These are phyloP conservation scores for Clonostachys sp. DNA, from an alignment of 2,329 filamentous ascomycete species.

Conservation along the genomic window DNA sequence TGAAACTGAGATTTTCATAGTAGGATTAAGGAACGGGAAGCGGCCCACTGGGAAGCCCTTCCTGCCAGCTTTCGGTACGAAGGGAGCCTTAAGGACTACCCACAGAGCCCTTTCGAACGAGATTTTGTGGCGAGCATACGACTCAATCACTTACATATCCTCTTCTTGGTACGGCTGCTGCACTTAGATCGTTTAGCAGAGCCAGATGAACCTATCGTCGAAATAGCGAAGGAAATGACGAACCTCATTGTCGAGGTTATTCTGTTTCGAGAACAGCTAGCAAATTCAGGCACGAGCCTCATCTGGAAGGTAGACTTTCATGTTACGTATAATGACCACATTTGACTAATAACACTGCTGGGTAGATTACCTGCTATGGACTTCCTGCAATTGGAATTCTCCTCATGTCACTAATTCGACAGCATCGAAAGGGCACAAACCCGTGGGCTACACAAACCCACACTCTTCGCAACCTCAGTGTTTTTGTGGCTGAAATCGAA, in stretches of 20 bases:
- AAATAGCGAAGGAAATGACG: neutral
- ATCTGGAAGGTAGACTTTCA: neutral
- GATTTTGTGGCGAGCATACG: neutral
- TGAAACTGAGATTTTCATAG: too few species aligned
- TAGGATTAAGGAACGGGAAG: neutral
- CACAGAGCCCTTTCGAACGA: neutral
- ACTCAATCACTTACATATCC: neutral
- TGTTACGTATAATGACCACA: too few species aligned
- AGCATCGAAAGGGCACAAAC: neutral
- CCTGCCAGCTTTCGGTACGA: neutral
- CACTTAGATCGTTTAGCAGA: neutral
- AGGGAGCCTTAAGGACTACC: neutral
- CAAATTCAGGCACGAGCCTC: neutral
- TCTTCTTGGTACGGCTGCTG: neutral
- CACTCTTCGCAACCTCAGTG: constrained; percentile 8
- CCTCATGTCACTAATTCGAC: constrained; percentile 7
- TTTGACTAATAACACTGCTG: too few species aligned
- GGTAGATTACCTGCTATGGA: constrained; percentile 9
- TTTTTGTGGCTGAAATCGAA: constrained; percentile 10
- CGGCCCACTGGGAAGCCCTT: neutral
- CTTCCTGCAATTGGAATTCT: constrained; percentile 9
- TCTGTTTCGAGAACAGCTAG: neutral
- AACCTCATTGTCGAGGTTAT: neutral
- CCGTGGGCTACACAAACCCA: constrained; percentile 2
- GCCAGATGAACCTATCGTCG: neutral